Base-by-base conservation (phyloP, 345 rosid genomes). In the Cardamine occulta region DNA sequence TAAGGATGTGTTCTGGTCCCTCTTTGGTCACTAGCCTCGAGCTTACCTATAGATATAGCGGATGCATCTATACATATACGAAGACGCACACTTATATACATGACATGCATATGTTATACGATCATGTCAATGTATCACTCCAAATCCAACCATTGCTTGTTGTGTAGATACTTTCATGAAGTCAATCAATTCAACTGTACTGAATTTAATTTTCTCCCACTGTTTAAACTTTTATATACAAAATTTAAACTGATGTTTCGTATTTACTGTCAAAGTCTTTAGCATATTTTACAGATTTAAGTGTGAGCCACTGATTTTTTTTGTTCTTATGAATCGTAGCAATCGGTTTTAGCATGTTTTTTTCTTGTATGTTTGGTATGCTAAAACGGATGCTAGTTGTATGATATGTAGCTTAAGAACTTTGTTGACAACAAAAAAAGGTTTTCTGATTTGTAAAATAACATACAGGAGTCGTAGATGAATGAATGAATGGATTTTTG, bases 1-100 rank as follows among this genome's bases (percentile, higher is more conserved):
- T 81, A 80, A 37, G 88, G 89, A 81, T 56, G 31, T 80, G 73
- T 74, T 80, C 84, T 82, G 79, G 87, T 80, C 83, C 82, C 74
- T 37, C 55, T 56, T 63, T 70, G 66, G 58, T 53, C 47, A n/a
- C 77, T 63, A 51, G 47, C 21, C 64, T 21, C 52, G 24, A 39
- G 17, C n/a, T 24, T 9, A n/a, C 52, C 52, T 47, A 47, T 42
- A 42, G 7, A 14, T 14, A 42, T 42, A 14, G 17, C 17, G 19
- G 51, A n/a, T 44, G 3, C 49, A 44, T 45, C 9, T 45, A 2
- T 7, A 2, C 1, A 15, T 15, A 45, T 15, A 45, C 21, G 7
- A 3, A 45, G 51, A 47, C 52, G 52, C 4, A 47, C 52, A 47
- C 52, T 19, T 47, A 40, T n/a, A 7, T n/a, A 15, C 21, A 13